Evolutionary conservation across 371 early-diverging fungal species (phyloP), one percentile per base, ranked within the genome.

Genomic region (Actinomucor elegans): DNA sequence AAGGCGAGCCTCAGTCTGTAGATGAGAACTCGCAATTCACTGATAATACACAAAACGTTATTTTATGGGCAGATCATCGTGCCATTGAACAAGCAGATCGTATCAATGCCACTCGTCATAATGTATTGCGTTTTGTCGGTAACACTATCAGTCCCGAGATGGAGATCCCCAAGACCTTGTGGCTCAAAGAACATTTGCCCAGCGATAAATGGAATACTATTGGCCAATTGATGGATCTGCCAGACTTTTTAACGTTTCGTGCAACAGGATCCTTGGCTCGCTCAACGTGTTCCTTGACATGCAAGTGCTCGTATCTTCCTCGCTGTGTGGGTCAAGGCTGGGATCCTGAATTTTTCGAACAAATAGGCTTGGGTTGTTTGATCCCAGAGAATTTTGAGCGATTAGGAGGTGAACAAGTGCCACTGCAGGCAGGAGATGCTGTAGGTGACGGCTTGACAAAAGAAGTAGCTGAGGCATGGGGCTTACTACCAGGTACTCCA

Each of bases 51-150:
- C 65, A 66, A 34, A 86, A 90, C 43, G 69, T 89, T 31, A 85
- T 89, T 40, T 67, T 91, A 57, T 91, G 91, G 91, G 84, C 85
- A 51, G 90, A 91, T 62, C 90, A 89, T 55, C 74, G 91, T 5
- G 86, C 89, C 3, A 69, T 71, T 8, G 74, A 76, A 0, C 85
- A 89, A 60, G 88, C 91, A 34, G 66, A 68, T 5, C 71, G 75
- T 15, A 84, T 91, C 63, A 84, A 85, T 41, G 77, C 72, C 7
- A 86, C 86, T 2, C 60, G 68, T 18, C 83, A 83, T 47, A 46
- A 62, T 4, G 81, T 88, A 3, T 77, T 89, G 29, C 71, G 74
- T 21, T 77, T 77, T 46, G 79, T 84, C 26, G 90, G 91, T 10
- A 83, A 83, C 10, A 75, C 71, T 3, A 80, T 89, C 63, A 84